Conservation (phyloP, 345 rosid species). For the Moricandia arvensis region DNA sequence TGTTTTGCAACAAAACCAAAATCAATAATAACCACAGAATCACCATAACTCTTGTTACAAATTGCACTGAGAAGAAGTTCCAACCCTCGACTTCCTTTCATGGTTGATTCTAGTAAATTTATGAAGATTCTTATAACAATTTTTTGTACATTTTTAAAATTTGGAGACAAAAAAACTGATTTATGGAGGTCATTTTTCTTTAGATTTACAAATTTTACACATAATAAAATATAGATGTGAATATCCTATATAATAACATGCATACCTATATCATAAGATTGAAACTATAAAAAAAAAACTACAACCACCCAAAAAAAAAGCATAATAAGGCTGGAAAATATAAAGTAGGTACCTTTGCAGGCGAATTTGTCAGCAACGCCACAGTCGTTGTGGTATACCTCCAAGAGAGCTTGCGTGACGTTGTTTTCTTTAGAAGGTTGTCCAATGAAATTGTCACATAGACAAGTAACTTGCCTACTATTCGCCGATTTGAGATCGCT, state of each 20-base stretch:
- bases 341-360: constrained; percentile 16
- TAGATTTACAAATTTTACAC: neutral
- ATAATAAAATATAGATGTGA: neutral
- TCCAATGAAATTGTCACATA: constrained; percentile 20
- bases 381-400: neutral
- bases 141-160: neutral
- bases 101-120: neutral
- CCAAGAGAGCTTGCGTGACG: neutral
- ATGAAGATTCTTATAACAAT: neutral
- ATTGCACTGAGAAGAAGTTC: neutral
- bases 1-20: neutral
- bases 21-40: neutral
- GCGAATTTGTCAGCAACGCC: constrained; percentile 4
- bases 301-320: neutral
- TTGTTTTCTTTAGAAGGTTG: neutral
- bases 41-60: neutral
- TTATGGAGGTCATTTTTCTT: neutral
- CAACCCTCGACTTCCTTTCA: neutral
- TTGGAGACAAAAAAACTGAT: neutral
- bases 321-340: neutral
- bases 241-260: neutral
- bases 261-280: neutral
- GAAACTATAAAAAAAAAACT: neutral
- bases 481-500: constrained; percentile 9
- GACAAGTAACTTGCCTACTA: constrained; percentile 2